Evolutionary conservation across 192 early-diverging fungal species (phyloP).

Genomic region (Backusella macrospora): DNA sequence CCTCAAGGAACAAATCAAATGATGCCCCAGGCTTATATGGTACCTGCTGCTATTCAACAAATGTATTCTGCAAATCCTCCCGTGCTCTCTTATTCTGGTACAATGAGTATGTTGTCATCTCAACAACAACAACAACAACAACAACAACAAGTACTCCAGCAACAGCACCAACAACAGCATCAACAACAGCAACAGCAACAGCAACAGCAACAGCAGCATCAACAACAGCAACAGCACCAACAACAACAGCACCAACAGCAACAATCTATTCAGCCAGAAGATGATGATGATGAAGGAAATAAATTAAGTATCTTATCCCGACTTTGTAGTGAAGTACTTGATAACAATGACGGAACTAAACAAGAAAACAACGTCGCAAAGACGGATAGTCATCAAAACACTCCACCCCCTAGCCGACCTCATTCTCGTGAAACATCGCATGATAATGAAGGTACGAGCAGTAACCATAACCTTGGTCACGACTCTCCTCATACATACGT

Average conservation of each 20-base stretch:
- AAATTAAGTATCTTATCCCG: conserved; percentile 38
- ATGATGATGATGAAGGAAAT: conserved; percentile 36
- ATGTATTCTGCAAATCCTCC: conserved; percentile 27
- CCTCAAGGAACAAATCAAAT: conserved; percentile 10
- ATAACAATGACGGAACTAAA: conserved; percentile 27
- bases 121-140: conserved; percentile 18
- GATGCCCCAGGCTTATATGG: conserved; percentile 29
- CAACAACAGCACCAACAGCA: not conserved
- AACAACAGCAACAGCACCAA: conserved; percentile 1
- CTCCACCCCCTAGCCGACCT: conserved; percentile 36
- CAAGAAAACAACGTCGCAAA: conserved; percentile 10
- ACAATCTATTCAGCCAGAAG: not conserved
- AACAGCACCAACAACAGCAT: not conserved
- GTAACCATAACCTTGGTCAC: conserved; percentile 20
- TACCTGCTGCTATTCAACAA: conserved; percentile 22
- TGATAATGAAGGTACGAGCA: not conserved
- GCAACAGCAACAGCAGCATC: conserved; percentile 23
- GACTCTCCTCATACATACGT: conserved; percentile 35
- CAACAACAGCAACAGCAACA: conserved; percentile 27
- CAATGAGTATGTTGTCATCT: conserved; percentile 33
- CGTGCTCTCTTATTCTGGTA: conserved; percentile 17
- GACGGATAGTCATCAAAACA: conserved; percentile 19
- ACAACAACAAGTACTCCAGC: conserved; percentile 14
- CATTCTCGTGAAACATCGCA: conserved; percentile 35
- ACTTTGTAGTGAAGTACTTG: conserved; percentile 38